Percentiles rank a stretch among this genome's conserved stretches.
Conservation (phyloP, 2,329 filamentous ascomycete genomes). For the Pseudogymnoascus sp. region DNA sequence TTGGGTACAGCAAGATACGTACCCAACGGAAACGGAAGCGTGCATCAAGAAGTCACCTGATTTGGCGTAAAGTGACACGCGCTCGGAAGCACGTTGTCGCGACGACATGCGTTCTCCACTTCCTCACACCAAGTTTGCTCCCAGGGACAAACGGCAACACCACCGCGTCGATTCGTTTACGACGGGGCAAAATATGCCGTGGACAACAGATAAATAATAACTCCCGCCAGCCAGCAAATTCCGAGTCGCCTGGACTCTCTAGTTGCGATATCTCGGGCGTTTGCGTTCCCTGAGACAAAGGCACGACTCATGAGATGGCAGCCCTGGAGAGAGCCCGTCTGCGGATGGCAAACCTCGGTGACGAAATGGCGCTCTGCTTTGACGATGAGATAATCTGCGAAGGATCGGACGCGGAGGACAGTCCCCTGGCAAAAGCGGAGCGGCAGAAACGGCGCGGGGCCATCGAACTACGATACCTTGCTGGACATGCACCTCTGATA, state of each 20-base stretch:
- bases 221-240: background rate
- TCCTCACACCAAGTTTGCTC: slow-evolving; percentile 1
- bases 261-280: background rate
- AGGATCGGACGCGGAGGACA: background rate
- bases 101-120: slow-evolving; percentile 7
- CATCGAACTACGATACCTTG: slow-evolving; percentile 51
- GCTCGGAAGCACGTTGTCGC: slow-evolving; percentile 3
- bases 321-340: background rate
- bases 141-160: background rate
- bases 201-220: background rate
- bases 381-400: background rate
- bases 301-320: background rate
- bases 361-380: background rate
- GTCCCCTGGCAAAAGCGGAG: slow-evolving; percentile 33
- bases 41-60: background rate
- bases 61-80: slow-evolving; percentile 5
- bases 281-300: background rate
- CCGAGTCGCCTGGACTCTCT: background rate
- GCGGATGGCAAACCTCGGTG: background rate
- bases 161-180: background rate
- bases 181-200: background rate
- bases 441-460: slow-evolving; percentile 51
- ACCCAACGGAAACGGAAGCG: background rate
- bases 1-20: background rate
- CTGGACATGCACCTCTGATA: slow-evolving; percentile 49